A percentile compares a stretch with the other conserved stretches of the same genome.
Conservation (phyloP, 768 basidiomycete species). For the Collybia sp. region DNA sequence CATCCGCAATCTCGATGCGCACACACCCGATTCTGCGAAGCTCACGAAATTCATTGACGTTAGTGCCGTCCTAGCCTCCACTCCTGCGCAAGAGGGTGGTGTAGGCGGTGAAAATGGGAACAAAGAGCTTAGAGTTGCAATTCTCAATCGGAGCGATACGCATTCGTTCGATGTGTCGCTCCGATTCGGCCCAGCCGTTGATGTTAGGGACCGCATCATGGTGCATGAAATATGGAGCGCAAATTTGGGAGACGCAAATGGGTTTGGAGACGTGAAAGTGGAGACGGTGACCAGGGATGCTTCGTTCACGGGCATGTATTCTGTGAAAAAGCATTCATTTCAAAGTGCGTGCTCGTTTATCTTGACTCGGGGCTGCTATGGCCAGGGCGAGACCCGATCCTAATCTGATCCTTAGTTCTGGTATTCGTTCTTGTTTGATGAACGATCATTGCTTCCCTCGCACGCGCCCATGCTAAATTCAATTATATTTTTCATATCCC, state of each 20-base stretch:
- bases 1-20: slow-evolving; percentile 34
- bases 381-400: neutral
- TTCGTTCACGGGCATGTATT: slow-evolving; percentile 28
- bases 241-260: slow-evolving; percentile 36
- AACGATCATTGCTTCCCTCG: no score
- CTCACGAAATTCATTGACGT: slow-evolving; percentile 44
- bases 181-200: slow-evolving; percentile 25
- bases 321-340: slow-evolving; percentile 44
- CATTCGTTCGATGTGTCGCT: slow-evolving; percentile 33
- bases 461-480: no score
- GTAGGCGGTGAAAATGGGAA: slow-evolving; percentile 3
- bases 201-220: slow-evolving; percentile 21
- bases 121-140: slow-evolving; percentile 41
- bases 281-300: slow-evolving; percentile 22
- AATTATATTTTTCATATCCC: no score
- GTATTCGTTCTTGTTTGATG: slow-evolving; percentile 3
- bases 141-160: slow-evolving; percentile 45
- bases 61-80: slow-evolving; percentile 35
- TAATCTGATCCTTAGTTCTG: slow-evolving; percentile 1
- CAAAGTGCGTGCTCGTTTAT: slow-evolving; percentile 22
- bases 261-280: slow-evolving; percentile 38
- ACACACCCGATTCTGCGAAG: slow-evolving; percentile 26
- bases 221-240: slow-evolving; percentile 51
- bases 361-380: no score
- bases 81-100: neutral